Percentiles rank a stretch among this genome's conserved stretches.
Conservation (phyloP, 169 alveolate genomes). For the Cystoisospora suis region DNA sequence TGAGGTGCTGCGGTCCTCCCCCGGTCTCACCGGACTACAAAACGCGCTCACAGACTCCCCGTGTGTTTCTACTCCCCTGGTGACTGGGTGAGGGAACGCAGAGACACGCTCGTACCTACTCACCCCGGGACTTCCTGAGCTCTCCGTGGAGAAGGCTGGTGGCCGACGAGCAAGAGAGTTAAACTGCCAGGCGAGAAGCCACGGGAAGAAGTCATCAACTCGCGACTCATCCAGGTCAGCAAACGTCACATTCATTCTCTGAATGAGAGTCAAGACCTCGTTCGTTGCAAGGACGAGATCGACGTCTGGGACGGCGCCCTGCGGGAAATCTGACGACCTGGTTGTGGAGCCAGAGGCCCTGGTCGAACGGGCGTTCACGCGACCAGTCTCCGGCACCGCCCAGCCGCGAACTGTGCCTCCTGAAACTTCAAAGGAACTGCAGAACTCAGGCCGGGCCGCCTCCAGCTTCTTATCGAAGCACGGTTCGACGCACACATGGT, state of each 20-base stretch:
- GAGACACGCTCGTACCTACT: background rate
- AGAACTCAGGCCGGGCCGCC: constrained; percentile 82
- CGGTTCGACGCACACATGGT: constrained; percentile 87
- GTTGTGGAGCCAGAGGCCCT: background rate
- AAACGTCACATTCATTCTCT: constrained; percentile 23
- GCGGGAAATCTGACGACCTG: background rate
- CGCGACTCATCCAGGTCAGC: constrained; percentile 27
- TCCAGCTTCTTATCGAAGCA: constrained; percentile 93
- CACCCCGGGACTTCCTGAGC: background rate
- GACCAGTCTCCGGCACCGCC: background rate
- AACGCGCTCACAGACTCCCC: too few species aligned
- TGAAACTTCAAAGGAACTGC: background rate
- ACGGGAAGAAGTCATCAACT: constrained; percentile 41
- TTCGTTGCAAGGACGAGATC: constrained; percentile 85
- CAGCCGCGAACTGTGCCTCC: background rate
- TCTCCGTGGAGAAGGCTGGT: too few species aligned
- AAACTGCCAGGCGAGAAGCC: too few species aligned
- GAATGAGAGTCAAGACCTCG: constrained; percentile 81
- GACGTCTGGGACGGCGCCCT: constrained; percentile 74
- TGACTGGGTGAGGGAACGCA: too few species aligned
- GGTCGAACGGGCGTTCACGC: too few species aligned
- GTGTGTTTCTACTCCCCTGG: too few species aligned
- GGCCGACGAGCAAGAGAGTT: too few species aligned
- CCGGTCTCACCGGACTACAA: too few species aligned
- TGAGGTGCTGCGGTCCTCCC: too few species aligned